Base-by-base conservation (phyloP, 805 yeast genomes). In the Metschnikowia continentalis region DNA sequence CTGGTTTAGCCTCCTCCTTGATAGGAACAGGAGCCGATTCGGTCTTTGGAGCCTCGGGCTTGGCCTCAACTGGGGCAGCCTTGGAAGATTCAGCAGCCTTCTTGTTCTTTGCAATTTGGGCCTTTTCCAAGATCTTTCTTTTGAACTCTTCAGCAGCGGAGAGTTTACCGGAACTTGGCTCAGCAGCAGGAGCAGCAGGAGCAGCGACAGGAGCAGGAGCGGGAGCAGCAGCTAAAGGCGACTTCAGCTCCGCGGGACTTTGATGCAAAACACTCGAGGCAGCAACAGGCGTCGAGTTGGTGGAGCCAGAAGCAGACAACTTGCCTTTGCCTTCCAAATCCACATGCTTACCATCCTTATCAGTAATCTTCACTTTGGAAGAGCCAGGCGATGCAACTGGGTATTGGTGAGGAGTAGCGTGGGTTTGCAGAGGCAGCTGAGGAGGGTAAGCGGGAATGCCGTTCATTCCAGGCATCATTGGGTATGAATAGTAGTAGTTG, bases 321-420 rank as follows among this genome's bases (percentile, higher is more conserved):
- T 65, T 71, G 56, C 66, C 69, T 62, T 71, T 71, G 42, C 70
- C 76, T 47, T 74, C 77, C 53, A 71, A 70, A 53, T 72, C 75
- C 37, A 72, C 66, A 42, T 64, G 70, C 50, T 68, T 71, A 5
- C 77, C 78, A 40, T 72, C 76, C 59, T 69, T 71, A 48, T 72
- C 74, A 35, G 77, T 72, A 49, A 74, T 63, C 53, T 67, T 72
- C 32, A 73, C 65, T 57, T 66, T 71, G 3, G 55, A 46, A 14
- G 61, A 56, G 10, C 59, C 56, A 20, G 59, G 51, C 32, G 55
- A 50, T 13, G 56, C 33, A n/a, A 44, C 47, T 5, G 60, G 43
- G 39, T 45, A 55, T 22, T 45, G 56, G 14, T 43, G 54, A 42
- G 53, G 35, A 10, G 53, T 42, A 5, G 57, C 44, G 32, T 50